Evolutionary conservation across 163 green algal genomes (phyloP), one percentile per base, ranked within the genome.

Genomic region (Volvox carteri): DNA sequence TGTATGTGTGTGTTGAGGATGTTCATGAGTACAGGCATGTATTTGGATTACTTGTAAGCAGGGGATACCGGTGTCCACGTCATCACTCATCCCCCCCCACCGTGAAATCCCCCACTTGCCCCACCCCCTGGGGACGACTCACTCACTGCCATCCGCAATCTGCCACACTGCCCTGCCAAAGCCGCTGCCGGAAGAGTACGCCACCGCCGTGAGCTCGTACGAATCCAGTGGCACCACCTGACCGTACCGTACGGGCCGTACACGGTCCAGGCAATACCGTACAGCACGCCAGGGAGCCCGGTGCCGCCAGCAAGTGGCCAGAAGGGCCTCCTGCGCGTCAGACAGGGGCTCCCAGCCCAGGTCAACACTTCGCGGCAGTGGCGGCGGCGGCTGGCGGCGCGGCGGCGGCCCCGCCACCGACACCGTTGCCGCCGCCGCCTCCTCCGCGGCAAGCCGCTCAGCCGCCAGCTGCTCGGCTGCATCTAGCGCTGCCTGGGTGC

Each of bases 151-250:
- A 30, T 89, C 84, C 0, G n/a, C 16, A 30, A 89, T 76, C 72
- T 77, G 72, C 84, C 84, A 89, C 39, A 77, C 72, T n/a, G 84
- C 84, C 42, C 84, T 70, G n/a, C 84, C 84, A 30, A 84, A 84
- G 41, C 84, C 84, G 54, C 84, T 89, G 52, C 84, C 84, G 4
- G 72, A 85, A 23, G 84, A 56, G 72, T 89, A 89, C 54, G 84
- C 39, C 54, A 44, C 42, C 37, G 84, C 84, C 21, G 54, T 84
- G 21, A 89, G 84, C 72, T 84, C 70, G 84, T 89, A 84, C 28
- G 56, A 65, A 37, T 89, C 84, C 52, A 89, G 41, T 73, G 39
- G 11, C 41, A 89, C 84, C 0, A 67, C 41, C 72, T 89, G 84
- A 1, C 84, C 84, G 30, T 89, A 89, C 41, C 84, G 84, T 11